Percentiles rank a stretch among this genome's conserved stretches.
phyloP scores from a whole-genome alignment of 495 filamentous ascomycete genomes.

The Wilcoxina mikolae region DNA sequence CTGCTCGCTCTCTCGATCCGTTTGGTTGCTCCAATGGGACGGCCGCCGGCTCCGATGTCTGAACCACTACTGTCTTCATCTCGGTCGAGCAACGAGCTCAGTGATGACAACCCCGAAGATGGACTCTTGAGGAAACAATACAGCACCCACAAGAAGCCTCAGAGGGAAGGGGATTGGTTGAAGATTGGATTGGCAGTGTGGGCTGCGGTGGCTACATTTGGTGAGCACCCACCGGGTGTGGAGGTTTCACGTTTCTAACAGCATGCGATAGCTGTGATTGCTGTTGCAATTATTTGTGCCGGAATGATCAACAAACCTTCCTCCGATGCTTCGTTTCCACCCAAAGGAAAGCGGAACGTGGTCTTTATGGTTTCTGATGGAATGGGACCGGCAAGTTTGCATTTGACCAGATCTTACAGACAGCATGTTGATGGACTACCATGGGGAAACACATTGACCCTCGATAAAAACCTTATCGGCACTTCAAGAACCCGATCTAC shows the following conservation, averaged over 20 bases:
- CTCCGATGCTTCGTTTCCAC: conserved; percentile 33
- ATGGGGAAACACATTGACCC: conserved; percentile 51
- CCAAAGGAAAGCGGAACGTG: conserved; percentile 69
- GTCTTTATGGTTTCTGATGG: conserved; percentile 98
- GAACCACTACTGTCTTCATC: neutral
- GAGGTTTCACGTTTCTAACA: conserved; percentile 35
- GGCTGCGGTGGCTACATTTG: conserved; percentile 75
- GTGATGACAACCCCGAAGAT: conserved; percentile 4
- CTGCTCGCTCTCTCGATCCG: no score
- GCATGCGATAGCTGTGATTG: conserved; percentile 53
- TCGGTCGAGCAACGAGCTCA: conserved; percentile 4
- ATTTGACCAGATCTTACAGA: conserved; percentile 66
- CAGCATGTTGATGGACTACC: conserved; percentile 54
- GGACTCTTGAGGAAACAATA: neutral
- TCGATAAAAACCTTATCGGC: conserved; percentile 79
- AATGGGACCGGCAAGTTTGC: conserved; percentile 87
- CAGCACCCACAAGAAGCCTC: neutral
- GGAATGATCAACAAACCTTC: conserved; percentile 9
- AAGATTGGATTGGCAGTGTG: conserved; percentile 67
- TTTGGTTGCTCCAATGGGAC: no score
- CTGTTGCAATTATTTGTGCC: conserved; percentile 26
- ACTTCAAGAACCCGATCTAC: conserved; percentile 73
- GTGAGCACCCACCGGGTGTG: conserved; percentile 38
- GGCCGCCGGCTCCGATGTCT: neutral
- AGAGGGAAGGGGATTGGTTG: conserved; percentile 35